These are phyloP conservation scores for Trichoderma sp. DNA, from an alignment of 2,329 filamentous ascomycete genomes.

Conservation along the genomic window DNA sequence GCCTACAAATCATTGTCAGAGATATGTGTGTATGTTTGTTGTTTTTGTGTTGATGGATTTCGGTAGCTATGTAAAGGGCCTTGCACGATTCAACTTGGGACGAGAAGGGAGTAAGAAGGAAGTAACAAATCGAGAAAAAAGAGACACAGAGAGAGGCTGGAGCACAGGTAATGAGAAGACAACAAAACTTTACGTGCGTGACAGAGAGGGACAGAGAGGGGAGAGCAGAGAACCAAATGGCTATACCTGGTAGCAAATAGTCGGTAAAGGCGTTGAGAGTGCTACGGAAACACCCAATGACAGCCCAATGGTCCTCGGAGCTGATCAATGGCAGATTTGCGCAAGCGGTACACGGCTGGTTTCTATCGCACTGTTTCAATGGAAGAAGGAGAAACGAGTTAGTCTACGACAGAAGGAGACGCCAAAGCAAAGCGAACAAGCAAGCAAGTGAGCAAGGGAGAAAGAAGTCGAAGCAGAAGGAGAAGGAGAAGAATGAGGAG, in stretches of 20 bases:
- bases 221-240: slow-evolving; percentile 27
- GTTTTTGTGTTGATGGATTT: not conserved
- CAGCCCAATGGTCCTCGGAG: slow-evolving; percentile 52
- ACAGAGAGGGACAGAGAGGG: not conserved
- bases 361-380: slow-evolving; percentile 53
- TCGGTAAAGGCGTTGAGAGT: slow-evolving; percentile 53
- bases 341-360: slow-evolving; percentile 55
- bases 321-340: slow-evolving; percentile 43
- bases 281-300: slow-evolving; percentile 57
- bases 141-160: not conserved
- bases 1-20: slow-evolving; percentile 32
- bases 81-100: not conserved
- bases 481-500: not conserved
- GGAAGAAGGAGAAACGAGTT: not conserved
- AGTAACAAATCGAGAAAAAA: not conserved
- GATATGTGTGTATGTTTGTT: not conserved
- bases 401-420: not conserved
- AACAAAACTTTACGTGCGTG: not conserved
- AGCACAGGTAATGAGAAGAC: not conserved
- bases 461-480: not conserved
- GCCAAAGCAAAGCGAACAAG: not conserved
- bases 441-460: not conserved
- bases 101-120: not conserved
- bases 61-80: not conserved
- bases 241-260: slow-evolving; percentile 54